These are phyloP conservation scores for Salicornia ramosissima DNA, from an alignment of 148 eudicot species.

Conservation along the genomic window DNA sequence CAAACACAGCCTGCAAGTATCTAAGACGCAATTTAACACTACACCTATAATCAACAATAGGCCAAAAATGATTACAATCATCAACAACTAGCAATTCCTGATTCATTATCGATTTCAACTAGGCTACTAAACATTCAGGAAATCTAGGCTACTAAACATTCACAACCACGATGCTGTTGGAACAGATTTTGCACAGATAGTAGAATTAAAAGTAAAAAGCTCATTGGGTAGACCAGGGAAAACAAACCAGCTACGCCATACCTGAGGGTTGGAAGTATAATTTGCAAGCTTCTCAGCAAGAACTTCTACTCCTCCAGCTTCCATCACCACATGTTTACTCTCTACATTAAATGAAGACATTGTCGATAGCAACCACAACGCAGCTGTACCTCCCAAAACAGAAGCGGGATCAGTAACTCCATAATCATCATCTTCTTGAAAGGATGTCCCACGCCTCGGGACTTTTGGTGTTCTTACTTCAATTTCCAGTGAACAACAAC, in stretches of 20 bases:
- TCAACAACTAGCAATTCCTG: background rate
- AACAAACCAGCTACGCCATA: slow-evolving; percentile 17
- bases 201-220: no score
- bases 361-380: slow-evolving; percentile 70
- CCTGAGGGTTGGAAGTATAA: slow-evolving; percentile 55
- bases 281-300: slow-evolving; percentile 59
- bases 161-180: slow-evolving; percentile 2
- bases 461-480: slow-evolving; percentile 59
- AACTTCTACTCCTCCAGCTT: slow-evolving; percentile 75
- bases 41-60: no score
- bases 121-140: background rate
- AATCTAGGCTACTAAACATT: background rate
- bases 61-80: background rate
- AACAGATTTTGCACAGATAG: background rate
- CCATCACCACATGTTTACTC: slow-evolving; percentile 52
- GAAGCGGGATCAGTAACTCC: slow-evolving; percentile 65
- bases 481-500: slow-evolving; percentile 43
- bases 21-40: no score
- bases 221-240: background rate
- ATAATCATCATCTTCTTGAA: slow-evolving; percentile 52
- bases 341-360: slow-evolving; percentile 53
- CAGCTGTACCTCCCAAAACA: slow-evolving; percentile 63
- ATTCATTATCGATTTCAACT: background rate
- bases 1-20: no score
- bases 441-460: slow-evolving; percentile 40